A percentile compares a stretch with the other conserved stretches of the same genome.
Conservation (phyloP, 768 basidiomycete species). For the Russula sp. region DNA sequence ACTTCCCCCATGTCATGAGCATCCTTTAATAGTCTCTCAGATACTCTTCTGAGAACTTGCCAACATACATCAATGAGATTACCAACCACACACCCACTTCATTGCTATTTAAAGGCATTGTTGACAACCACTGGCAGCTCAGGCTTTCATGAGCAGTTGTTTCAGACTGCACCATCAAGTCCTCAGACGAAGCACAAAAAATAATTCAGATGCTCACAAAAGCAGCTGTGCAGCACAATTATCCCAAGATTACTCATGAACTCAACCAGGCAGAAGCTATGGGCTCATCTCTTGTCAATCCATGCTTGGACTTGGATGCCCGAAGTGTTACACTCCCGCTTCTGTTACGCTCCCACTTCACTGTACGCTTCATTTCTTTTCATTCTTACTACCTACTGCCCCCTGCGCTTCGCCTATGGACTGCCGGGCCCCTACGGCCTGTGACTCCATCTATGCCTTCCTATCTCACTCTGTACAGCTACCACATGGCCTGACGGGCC, state of each 20-base stretch:
- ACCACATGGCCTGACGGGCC: no score
- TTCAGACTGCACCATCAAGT: conserved; percentile 49
- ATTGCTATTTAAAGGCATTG: conserved; percentile 31
- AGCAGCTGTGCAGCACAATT: conserved; percentile 52
- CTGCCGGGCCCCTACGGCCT: no score
- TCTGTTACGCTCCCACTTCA: no score
- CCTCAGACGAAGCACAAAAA: conserved; percentile 49
- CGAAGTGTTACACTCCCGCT: no score
- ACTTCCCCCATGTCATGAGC: background rate
- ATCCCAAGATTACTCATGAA: conserved; percentile 45
- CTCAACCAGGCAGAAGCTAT: conserved; percentile 50
- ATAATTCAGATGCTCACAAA: conserved; percentile 52
- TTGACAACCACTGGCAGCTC: conserved; percentile 34
- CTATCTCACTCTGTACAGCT: no score
- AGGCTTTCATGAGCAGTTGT: conserved; percentile 47
- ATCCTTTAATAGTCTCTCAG: conserved; percentile 29
- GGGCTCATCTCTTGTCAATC: conserved; percentile 36
- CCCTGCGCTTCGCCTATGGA: no score
- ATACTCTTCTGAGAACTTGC: conserved; percentile 33
- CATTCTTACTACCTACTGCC: no score
- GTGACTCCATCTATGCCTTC: no score
- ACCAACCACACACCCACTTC: conserved; percentile 26
- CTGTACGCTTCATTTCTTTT: no score
- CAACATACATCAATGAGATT: conserved; percentile 13
- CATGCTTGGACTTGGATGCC: conserved; percentile 44